Percentiles rank a stretch among this genome's conserved stretches.
Conservation (phyloP, 2,329 filamentous ascomycete genomes). For the Fusarium gaditjirri region DNA sequence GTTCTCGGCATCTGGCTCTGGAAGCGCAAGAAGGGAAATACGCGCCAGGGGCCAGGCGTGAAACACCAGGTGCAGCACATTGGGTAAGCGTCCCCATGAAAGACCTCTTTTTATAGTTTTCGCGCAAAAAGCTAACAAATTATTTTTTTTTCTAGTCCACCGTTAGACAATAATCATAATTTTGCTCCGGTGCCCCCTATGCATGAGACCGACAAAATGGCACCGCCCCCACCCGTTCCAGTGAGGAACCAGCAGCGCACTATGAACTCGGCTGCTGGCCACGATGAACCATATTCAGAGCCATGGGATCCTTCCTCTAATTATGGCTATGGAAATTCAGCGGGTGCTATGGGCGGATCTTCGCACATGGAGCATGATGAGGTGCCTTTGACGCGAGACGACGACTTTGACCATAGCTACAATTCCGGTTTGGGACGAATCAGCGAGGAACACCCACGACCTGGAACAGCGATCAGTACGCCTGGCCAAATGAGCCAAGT, state of each 20-base stretch:
- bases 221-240: slow-evolving; percentile 29
- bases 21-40: slow-evolving; percentile 56
- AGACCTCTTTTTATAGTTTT: not conserved
- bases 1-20: slow-evolving; percentile 57
- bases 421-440: slow-evolving; percentile 54
- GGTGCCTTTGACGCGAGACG: slow-evolving; percentile 54
- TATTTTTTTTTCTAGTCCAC: slow-evolving; percentile 42
- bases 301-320: slow-evolving; percentile 30
- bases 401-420: slow-evolving; percentile 59
- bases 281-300: slow-evolving; percentile 28
- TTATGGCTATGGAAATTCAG: slow-evolving; percentile 29
- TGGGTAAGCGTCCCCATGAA: slow-evolving; percentile 48
- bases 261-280: slow-evolving; percentile 29
- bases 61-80: slow-evolving; percentile 53
- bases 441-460: slow-evolving; percentile 47
- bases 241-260: slow-evolving; percentile 27
- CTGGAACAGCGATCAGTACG: slow-evolving; percentile 33
- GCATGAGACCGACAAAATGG: slow-evolving; percentile 42
- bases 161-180: slow-evolving; percentile 38
- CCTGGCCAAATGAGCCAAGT: slow-evolving; percentile 34
- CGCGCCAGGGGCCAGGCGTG: slow-evolving; percentile 55
- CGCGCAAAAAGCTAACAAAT: slow-evolving; percentile 28
- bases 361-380: slow-evolving; percentile 49
- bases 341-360: slow-evolving; percentile 38
- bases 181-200: slow-evolving; percentile 46